Evolutionary conservation across 257 asterid genomes (phyloP).

Genomic region (Penstemon barbatus): DNA sequence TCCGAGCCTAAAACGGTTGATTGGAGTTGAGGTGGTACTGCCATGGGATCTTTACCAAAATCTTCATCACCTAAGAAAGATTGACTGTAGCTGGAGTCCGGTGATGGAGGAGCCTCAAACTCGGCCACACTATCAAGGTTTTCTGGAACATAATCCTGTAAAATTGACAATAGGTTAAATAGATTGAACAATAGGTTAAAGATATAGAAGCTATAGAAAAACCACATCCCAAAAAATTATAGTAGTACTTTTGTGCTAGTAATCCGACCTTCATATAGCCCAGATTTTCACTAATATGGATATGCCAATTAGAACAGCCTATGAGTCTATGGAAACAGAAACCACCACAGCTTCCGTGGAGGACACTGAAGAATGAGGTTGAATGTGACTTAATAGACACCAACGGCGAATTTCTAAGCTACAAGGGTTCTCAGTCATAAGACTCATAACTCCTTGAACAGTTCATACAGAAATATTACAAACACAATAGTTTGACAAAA

Average conservation of each 20-base stretch:
- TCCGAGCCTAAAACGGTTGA: constrained; percentile 46
- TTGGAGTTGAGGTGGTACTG: constrained; percentile 78
- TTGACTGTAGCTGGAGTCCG: constrained; percentile 76
- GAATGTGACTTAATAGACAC: not conserved
- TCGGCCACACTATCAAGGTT: constrained; percentile 74
- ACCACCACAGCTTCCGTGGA: not conserved
- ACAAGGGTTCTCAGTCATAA: not conserved
- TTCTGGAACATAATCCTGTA: constrained; percentile 73
- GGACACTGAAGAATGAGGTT: not conserved
- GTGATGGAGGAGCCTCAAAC: constrained; percentile 89
- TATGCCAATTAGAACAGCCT: not conserved
- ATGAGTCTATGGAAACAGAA: not conserved
- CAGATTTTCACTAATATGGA: not conserved
- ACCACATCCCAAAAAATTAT: not conserved
- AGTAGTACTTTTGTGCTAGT: not conserved
- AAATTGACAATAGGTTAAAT: constrained; percentile 6
- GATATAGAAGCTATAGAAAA: not conserved
- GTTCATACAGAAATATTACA: not conserved
- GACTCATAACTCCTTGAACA: not conserved
- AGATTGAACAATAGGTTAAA: not conserved
- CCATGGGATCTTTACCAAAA: constrained; percentile 71
- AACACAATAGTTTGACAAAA: not conserved
- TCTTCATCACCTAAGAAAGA: constrained; percentile 67
- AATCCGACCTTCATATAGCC: not conserved
- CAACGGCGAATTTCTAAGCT: not conserved